Base-by-base conservation (phyloP, 2,329 filamentous ascomycete genomes). In the Sporothrix dimorphospora region DNA sequence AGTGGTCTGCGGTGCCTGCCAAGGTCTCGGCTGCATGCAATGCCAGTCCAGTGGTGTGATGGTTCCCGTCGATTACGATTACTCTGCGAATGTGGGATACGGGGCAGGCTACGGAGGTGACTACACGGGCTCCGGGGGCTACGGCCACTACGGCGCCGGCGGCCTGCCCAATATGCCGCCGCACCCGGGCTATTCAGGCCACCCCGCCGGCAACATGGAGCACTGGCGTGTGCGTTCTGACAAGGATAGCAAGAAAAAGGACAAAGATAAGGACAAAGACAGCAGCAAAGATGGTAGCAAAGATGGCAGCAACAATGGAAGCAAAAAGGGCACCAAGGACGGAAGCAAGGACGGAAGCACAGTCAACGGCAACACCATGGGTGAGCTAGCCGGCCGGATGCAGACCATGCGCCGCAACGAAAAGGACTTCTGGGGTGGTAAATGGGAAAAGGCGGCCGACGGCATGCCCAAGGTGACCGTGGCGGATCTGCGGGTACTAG, bases 121-220 rank as follows among this genome's bases (percentile, higher is more conserved):
- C 45, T 38, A 55, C 42, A 8, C 27, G 9, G 65, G 65, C 11
- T n/a, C 42, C 4, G 65, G 65, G 3, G 70, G 24, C 49, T 42
- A 27, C 38, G 49, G 38, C 51, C 49, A 65, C 40, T 38, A 68
- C 38, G 70, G 70, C 5, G 63, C 14, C 34, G 16, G 61, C 7
- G 66, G 55, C 4, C 45, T 49, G 34, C 55, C 45, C 3, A 12
- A 14, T 14, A 55, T 66, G 24, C 66, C 71, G 11, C 71, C 57
- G 47, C 55, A 70, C 14, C 45, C 19, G 1, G 71, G 71, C 24
- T 72, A 69, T 24, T 21, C 47, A 14, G 57, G 71, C 19, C 71
- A 72, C 24, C 71, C 66, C 1, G 71, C 71, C 24, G 57, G 71
- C 38, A 66, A 70, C 40, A 34, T 72, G n/a, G 71, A 70, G 38